These are phyloP conservation scores for Rhizopogon rudus DNA, from an alignment of 768 basidiomycete genomes.

Conservation along the genomic window DNA sequence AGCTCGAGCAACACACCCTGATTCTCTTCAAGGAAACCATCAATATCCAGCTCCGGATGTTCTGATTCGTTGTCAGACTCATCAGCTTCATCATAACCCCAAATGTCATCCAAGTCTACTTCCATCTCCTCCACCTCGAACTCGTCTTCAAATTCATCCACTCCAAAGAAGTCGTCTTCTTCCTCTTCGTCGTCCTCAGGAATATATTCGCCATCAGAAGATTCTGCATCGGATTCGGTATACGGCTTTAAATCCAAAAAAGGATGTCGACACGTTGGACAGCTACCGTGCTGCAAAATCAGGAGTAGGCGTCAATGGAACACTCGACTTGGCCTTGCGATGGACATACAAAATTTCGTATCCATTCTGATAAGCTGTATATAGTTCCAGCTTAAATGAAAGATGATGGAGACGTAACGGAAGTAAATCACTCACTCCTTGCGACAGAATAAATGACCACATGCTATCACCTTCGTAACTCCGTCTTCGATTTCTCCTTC, in stretches of 20 bases:
- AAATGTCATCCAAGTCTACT: conserved; percentile 17
- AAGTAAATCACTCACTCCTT: conserved; percentile 45
- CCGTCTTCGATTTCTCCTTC: conserved; percentile 21
- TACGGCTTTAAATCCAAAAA: conserved; percentile 52
- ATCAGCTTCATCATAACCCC: conserved; percentile 10
- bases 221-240: conserved; percentile 56
- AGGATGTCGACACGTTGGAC: conserved; percentile 59
- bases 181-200: conserved; percentile 45
- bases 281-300: conserved; percentile 55
- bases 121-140: conserved; percentile 40
- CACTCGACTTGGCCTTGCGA: neutral
- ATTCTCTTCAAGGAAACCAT: conserved; percentile 11
- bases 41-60: conserved; percentile 14
- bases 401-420: neutral
- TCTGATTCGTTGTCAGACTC: conserved; percentile 39
- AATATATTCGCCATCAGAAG: conserved; percentile 64
- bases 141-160: conserved; percentile 30
- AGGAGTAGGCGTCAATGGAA: conserved; percentile 5
- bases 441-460: conserved; percentile 66
- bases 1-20: neutral
- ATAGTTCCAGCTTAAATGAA: neutral
- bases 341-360: conserved; percentile 44
- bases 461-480: conserved; percentile 52
- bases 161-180: conserved; percentile 38
- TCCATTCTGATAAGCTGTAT: conserved; percentile 61